Base-by-base conservation (phyloP, 805 yeast genomes). In the Henningerozyma blattae region DNA sequence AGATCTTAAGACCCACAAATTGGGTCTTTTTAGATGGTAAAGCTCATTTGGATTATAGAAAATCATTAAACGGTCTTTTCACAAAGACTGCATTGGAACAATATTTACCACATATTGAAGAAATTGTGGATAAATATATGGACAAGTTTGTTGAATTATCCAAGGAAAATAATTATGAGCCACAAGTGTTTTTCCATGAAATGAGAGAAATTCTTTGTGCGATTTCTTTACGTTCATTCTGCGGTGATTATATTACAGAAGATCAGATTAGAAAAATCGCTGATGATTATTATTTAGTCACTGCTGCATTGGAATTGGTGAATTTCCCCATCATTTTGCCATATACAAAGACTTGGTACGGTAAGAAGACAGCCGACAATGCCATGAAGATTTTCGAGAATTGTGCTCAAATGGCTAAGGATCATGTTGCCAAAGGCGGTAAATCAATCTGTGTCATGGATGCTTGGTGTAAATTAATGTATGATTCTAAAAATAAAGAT, bases 1-100 rank as follows among this genome's bases (percentile, higher is more conserved):
- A 91, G 62, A 84, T 91, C 45, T 66, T 91, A 51, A 76, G 97
- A 61, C 96, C 97, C 31, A 69, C 89, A 30, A 91, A 89, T 66
- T 91, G 98, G 98, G 98, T 91, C 25, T 91, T 91, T 58, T 62
- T 86, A 50, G 98, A 91, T 53, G 98, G 98, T 47, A 86, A 86
- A 62, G 93, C 77, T 22, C 98, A 91, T 51, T 75, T 77, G 38
- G 98, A 91, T 60, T 91, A 89, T 63, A 77, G 98, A 62, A 77
- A 76, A 57, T 77, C 91, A 12, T 66, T 91, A 54, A 89, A 91
- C 56, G 94, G 94, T 5, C 67, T 91, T 38, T 91, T 91, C 62
- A 79, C 94, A 13, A 75, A 75, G 42, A 67, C 71, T 44, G 96
- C 98, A 5, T 67, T 91, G 48, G 78, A 81, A 39, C 70, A 70